Base-by-base conservation (phyloP, 2,329 filamentous ascomycete genomes). In the Nothophaeocryptopus gaeumannii region DNA sequence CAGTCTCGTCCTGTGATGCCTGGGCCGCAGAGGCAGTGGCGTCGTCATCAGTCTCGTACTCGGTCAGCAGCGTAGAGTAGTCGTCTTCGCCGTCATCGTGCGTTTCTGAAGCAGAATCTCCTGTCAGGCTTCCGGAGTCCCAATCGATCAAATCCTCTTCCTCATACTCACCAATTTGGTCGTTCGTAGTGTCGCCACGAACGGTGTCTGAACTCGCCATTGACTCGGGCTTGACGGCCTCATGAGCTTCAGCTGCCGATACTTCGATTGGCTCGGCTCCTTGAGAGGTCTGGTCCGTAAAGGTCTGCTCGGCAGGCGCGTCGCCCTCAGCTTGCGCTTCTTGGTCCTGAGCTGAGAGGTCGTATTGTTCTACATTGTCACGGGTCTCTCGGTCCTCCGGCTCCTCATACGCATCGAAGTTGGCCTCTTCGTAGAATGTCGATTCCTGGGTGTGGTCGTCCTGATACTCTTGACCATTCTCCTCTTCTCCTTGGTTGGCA, bases 111-210 rank as follows among this genome's bases (percentile, higher is more conserved):
- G 58, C 50, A 30, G 42, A 5, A 16, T 43, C 10, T 32, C 42
- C 51, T 32, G 62, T 66, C 56, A 65, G 61, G 44, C 50, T 46
- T 45, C 49, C 52, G 49, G 61, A 58, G 20, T 61, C 47, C 20
- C 34, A 65, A 32, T 62, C 56, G 26, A 64, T 60, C 5, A 55
- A 34, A 10, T 62, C 54, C 12, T 61, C 58, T 39, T 34, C 16
- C 16, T 49, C 26, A 39, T 58, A 62, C 63, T 67, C 57, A 66
- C 63, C 64, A 55, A 51, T 53, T 16, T 43, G 40, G 31, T 55
- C 54, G 39, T 60, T 55, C 43, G 55, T 46, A 15, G 45, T 15
- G 48, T 58, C 55, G 26, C 49, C 57, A 45, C 56, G 56, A 55
- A 58, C 47, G 39, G 57, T 58, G 14, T 47, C 57, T 51, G 60